Evolutionary conservation across 305 asterid species (phyloP).

Genomic region (Solanum hybrid): DNA sequence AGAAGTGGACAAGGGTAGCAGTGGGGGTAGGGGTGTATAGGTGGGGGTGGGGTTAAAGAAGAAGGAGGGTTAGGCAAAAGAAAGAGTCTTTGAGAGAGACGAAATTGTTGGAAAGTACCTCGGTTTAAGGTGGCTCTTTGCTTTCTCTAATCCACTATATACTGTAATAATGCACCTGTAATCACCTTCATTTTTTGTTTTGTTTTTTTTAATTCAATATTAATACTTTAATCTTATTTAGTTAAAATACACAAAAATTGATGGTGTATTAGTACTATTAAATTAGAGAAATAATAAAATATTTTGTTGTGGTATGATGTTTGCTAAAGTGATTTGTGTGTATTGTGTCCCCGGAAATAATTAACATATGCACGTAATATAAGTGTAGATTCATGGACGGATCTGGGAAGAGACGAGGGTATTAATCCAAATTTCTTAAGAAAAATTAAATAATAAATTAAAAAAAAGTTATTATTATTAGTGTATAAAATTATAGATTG

Average conservation of each 20-base stretch:
- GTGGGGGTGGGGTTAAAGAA: not conserved
- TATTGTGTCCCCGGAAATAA: not conserved
- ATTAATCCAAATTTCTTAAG: rapidly evolving
- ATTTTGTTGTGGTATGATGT: not conserved
- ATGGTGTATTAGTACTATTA: not conserved
- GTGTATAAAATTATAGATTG: not conserved
- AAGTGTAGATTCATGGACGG: not conserved
- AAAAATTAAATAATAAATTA: not conserved
- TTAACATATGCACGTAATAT: not conserved
- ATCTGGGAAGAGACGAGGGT: not conserved
- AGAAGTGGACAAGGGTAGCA: not conserved
- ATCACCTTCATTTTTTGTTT: not conserved
- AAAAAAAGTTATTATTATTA: not conserved
- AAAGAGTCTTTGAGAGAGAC: conserved; percentile 1
- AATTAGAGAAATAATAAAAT: not conserved
- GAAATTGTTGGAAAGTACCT: not conserved
- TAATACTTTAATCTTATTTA: not conserved
- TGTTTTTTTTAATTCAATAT: not conserved
- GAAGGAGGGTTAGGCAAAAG: not conserved
- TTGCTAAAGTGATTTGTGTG: not conserved
- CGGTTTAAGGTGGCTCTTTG: conserved; percentile 6
- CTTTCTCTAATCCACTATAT: not conserved
- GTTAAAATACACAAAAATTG: not conserved
- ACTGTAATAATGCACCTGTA: not conserved
- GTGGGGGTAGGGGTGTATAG: not conserved